A percentile compares a stretch with the other conserved stretches of the same genome.
These are phyloP conservation scores for Aureobasidium sp. DNA, from an alignment of 2,329 filamentous ascomycete genomes.

Conservation along the genomic window DNA sequence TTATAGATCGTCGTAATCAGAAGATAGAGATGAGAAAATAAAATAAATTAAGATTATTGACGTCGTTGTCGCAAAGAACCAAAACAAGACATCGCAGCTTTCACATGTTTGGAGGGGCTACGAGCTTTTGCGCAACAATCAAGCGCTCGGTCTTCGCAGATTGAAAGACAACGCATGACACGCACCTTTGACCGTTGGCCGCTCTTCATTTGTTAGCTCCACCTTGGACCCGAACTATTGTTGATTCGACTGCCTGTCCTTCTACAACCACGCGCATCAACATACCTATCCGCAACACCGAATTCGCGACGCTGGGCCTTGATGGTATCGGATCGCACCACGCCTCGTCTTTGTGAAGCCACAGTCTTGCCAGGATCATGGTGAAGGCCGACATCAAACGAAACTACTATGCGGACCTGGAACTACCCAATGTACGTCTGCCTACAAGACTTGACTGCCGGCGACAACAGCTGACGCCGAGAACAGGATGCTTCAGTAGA, in stretches of 20 bases:
- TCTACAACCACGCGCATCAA: not conserved
- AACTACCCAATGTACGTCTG: conserved; percentile 46
- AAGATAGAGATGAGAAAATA: not conserved
- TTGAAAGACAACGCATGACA: conserved; percentile 10
- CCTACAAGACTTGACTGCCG: not conserved
- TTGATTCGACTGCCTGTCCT: not conserved
- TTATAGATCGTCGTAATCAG: not conserved
- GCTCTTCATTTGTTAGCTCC: not conserved
- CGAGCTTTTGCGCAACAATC: conserved; percentile 13
- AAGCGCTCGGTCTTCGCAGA: not conserved
- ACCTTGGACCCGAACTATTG: not conserved
- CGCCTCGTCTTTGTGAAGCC: not conserved
- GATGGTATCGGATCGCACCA: conserved; percentile 8
- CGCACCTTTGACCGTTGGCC: not conserved
- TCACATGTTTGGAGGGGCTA: conserved; percentile 15
- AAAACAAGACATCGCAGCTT: conserved; percentile 10
- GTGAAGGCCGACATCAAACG: conserved; percentile 35
- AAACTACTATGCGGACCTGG: conserved; percentile 83
- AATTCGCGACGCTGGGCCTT: not conserved
- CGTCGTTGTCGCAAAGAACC: not conserved
- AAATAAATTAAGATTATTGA: not conserved
- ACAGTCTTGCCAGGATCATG: conserved; percentile 23
- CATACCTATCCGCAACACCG: not conserved
- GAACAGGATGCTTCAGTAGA: conserved; percentile 54
- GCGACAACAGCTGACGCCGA: not conserved